Base-by-base conservation (phyloP, 768 basidiomycete species). In the Suillus clintonianus region DNA sequence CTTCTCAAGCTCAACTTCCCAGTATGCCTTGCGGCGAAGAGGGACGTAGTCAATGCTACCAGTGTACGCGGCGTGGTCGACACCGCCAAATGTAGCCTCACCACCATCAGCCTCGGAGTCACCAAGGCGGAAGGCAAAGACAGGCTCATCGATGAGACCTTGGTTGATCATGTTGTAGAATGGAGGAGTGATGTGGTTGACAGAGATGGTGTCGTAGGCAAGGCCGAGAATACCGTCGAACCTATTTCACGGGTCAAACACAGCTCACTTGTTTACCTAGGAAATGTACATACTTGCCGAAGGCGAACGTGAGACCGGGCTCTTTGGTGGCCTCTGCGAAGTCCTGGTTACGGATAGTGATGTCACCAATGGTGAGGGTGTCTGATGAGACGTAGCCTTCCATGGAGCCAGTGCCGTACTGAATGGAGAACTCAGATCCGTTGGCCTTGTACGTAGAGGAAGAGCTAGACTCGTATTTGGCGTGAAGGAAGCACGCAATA, bases 271-370 rank as follows among this genome's bases (percentile, higher is more conserved):
- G 8, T 30, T 24, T 32, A 10, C 2, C 7, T 9, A 39, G 58
- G 45, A 15, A 48, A 55, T 27, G 24, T 14, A 81, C 91, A 71
- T 69, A 94, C 91, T 91, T 95, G 73, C 94, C 95, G 68, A 97
- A 98, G 32, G 97, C 97, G 74, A 99, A 99, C 6, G 96, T 90
- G 56, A 99, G 88, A 51, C 97, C 97, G 24, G 97, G 97, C 74
- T 99, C 97, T 77, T 94, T 93, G 63, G 88, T 90, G 2, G 96
- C 94, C 80, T 99, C 97, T 11, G 95, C 97, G 70, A 99, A 99
- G 72, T 95, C 90, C 74, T 93, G 92, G 14, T 78, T 65, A 69
- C 80, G 82, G 75, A 99, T 84, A 32, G 76, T 75, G 53, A 99
- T 74, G 74, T 97, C 97, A 43, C 94, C 95, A 64, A 99, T 95